Percentiles rank a stretch among this genome's conserved stretches.
phyloP scores from a whole-genome alignment of 345 rosid species.

The Melaleuca quinquenervia region DNA sequence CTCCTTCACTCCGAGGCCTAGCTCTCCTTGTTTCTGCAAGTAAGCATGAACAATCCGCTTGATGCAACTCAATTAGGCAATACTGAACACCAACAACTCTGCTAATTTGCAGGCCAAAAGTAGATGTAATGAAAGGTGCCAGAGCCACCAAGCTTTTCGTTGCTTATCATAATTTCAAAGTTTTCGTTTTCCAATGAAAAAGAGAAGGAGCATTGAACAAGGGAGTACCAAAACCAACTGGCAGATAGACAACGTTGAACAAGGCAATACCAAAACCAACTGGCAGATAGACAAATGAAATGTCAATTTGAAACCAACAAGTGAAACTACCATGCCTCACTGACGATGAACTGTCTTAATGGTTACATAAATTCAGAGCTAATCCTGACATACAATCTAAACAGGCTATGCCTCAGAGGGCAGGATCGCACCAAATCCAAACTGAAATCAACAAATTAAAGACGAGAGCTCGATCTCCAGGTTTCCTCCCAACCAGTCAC shows the following conservation, averaged over 20 bases:
- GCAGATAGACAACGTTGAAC: neutral
- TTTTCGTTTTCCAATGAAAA: neutral
- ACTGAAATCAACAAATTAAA: neutral
- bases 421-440: neutral
- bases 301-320: neutral
- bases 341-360: neutral
- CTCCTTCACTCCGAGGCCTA: conserved; percentile 14
- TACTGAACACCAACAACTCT: neutral
- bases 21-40: conserved; percentile 10
- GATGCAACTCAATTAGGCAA: neutral
- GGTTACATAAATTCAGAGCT: neutral
- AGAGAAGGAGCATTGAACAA: neutral
- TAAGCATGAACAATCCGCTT: neutral
- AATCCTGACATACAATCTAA: neutral
- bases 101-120: neutral
- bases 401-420: neutral
- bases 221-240: neutral
- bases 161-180: neutral
- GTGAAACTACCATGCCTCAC: neutral
- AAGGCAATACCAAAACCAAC: neutral
- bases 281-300: neutral
- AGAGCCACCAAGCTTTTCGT: neutral
- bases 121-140: neutral
- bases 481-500: neutral
- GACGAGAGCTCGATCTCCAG: neutral